phyloP scores from a whole-genome alignment of 2,329 filamentous ascomycete species.

The Massarina eburnea region DNA sequence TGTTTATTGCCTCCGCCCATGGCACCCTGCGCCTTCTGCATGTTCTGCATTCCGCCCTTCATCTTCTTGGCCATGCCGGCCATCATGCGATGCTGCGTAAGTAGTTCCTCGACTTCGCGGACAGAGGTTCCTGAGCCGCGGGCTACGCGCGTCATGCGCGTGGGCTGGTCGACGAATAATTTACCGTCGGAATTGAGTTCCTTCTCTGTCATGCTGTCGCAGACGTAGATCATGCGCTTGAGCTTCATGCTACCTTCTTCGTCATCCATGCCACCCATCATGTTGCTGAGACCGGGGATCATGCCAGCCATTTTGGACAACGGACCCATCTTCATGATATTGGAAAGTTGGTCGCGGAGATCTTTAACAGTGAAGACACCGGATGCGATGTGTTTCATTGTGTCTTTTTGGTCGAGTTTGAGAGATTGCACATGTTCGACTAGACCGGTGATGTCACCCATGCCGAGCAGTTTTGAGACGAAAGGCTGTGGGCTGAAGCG shows the following conservation, averaged over 20 bases:
- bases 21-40: slow-evolving; percentile 88
- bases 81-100: slow-evolving; percentile 99
- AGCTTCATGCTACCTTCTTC: slow-evolving; percentile 92
- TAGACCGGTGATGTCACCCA: slow-evolving; percentile 94
- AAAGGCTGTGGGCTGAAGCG: slow-evolving; percentile 91
- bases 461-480: slow-evolving; percentile 88
- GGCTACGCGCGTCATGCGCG: slow-evolving; percentile 88
- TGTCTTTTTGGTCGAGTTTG: slow-evolving; percentile 96
- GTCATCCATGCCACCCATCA: slow-evolving; percentile 96
- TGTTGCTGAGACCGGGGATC: slow-evolving; percentile 91
- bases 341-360: slow-evolving; percentile 89
- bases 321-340: slow-evolving; percentile 99
- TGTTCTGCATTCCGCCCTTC: slow-evolving; percentile 96
- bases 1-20: slow-evolving; percentile 90
- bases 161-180: slow-evolving; percentile 88
- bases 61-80: slow-evolving; percentile 99
- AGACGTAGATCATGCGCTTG: slow-evolving; percentile 98
- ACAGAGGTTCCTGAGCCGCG: slow-evolving; percentile 88
- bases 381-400: slow-evolving; percentile 97
- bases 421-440: slow-evolving; percentile 96
- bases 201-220: slow-evolving; percentile 95
- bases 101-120: slow-evolving; percentile 88
- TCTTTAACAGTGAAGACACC: slow-evolving; percentile 96
- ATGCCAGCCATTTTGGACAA: slow-evolving; percentile 97
- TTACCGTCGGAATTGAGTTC: slow-evolving; percentile 96